Percentiles rank a stretch among this genome's conserved stretches.
Evolutionary conservation across 208 protist species (phyloP).

Genomic region (Zelonia costaricensis): DNA sequence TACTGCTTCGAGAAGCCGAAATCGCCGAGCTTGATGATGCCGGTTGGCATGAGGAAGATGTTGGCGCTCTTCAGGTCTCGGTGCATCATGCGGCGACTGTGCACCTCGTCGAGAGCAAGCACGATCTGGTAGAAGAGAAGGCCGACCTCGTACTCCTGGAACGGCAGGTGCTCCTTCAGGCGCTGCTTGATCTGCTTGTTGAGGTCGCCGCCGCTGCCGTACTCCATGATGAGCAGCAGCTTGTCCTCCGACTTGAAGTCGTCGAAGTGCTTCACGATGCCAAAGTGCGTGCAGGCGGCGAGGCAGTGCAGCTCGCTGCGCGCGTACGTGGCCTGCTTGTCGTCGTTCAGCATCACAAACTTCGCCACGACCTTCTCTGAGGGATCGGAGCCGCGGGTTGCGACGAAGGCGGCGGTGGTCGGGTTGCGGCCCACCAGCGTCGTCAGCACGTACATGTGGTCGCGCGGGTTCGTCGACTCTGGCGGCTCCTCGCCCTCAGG

Average conservation of each 20-base stretch:
- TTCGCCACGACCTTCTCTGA: constrained; percentile 80
- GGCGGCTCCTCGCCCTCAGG: constrained; percentile 74
- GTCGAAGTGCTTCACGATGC: constrained; percentile 90
- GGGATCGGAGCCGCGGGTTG: constrained; percentile 64
- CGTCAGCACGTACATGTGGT: constrained; percentile 85
- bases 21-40: constrained; percentile 91
- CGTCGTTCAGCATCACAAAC: constrained; percentile 86
- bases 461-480: constrained; percentile 57
- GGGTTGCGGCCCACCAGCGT: constrained; percentile 82
- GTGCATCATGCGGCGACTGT: constrained; percentile 87
- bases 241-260: constrained; percentile 80
- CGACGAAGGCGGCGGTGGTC: constrained; percentile 84
- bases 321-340: constrained; percentile 82
- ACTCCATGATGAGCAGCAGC: constrained; percentile 90
- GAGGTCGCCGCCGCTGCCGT: constrained; percentile 86
- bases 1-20: constrained; percentile 90
- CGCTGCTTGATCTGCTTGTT: constrained; percentile 88
- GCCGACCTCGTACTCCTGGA: constrained; percentile 85
- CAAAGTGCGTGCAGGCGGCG: constrained; percentile 85
- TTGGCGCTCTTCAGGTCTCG: constrained; percentile 92
- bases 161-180: constrained; percentile 65
- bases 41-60: constrained; percentile 85
- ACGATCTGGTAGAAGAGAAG: constrained; percentile 89
- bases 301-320: constrained; percentile 87
- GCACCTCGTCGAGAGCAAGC: constrained; percentile 85